These are phyloP conservation scores for Euphrasia arctica DNA, from an alignment of 305 asterid genomes.

Conservation along the genomic window DNA sequence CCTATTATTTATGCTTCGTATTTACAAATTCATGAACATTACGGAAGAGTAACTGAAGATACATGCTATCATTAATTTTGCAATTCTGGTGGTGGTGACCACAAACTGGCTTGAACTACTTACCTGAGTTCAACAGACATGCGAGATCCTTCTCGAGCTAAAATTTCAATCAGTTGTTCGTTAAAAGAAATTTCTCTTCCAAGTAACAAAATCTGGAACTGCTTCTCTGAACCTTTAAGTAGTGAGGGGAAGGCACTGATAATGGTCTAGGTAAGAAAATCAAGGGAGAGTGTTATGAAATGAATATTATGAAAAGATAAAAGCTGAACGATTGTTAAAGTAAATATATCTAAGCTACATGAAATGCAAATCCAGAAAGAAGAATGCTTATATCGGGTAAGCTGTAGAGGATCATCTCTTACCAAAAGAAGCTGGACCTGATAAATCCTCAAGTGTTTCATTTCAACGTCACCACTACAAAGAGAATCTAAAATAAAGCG, in stretches of 20 bases:
- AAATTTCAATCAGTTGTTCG: conserved; percentile 62
- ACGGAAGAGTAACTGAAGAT: too few species aligned
- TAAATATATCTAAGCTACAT: conserved; percentile 3
- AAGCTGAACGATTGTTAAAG: conserved; percentile 4
- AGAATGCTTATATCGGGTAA: background rate
- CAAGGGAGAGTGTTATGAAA: conserved; percentile 8
- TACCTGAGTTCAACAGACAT: conserved; percentile 66
- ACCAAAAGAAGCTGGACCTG: conserved; percentile 74
- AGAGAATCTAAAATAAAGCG: conserved; percentile 54
- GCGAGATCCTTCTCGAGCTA: conserved; percentile 60
- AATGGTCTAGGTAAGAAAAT: conserved; percentile 51
- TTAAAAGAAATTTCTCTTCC: conserved; percentile 55
- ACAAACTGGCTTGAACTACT: conserved; percentile 21
- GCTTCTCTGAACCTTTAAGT: conserved; percentile 67
- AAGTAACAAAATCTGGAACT: conserved; percentile 51
- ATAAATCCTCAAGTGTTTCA: conserved; percentile 45
- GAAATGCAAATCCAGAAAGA: conserved; percentile 1
- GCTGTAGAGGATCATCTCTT: conserved; percentile 32
- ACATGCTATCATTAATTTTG: conserved; percentile 17
- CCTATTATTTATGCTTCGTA: background rate
- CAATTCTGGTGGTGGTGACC: conserved; percentile 25
- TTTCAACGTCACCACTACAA: conserved; percentile 40
- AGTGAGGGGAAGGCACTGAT: conserved; percentile 68
- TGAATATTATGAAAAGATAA: conserved; percentile 15
- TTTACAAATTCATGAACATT: too few species aligned